phyloP scores from a whole-genome alignment of 352 stramenopile species.

The Phytophthora crassamura region DNA sequence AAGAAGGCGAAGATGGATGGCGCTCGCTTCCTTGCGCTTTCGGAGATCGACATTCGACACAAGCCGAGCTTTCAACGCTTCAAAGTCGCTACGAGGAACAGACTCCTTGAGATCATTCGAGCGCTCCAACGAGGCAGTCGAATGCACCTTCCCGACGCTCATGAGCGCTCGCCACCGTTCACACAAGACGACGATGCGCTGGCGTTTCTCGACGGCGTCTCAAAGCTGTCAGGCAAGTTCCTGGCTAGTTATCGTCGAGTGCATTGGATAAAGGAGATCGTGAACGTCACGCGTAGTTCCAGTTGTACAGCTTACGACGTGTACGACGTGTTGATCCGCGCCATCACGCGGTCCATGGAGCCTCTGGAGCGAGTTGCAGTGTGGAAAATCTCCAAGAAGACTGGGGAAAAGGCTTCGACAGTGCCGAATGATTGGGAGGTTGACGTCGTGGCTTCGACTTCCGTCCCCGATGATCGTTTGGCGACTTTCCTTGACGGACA shows the following conservation, averaged over 20 bases:
- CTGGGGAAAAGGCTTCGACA: not conserved
- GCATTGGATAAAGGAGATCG: constrained; percentile 64
- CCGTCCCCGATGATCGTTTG: constrained; percentile 66
- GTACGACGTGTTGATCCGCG: constrained; percentile 57
- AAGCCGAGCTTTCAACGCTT: constrained; percentile 55
- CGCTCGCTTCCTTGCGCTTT: constrained; percentile 51
- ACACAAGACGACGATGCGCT: constrained; percentile 58
- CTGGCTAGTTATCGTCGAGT: constrained; percentile 55
- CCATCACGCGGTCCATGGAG: constrained; percentile 51
- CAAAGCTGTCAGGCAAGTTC: constrained; percentile 47
- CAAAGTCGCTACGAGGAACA: constrained; percentile 63
- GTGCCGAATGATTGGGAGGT: constrained; percentile 36
- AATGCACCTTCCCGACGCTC: constrained; percentile 44
- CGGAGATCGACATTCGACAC: constrained; percentile 58
- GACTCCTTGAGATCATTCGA: constrained; percentile 58
- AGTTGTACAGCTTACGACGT: constrained; percentile 57
- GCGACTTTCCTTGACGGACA: constrained; percentile 64
- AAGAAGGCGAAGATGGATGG: constrained; percentile 50
- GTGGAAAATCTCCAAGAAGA: constrained; percentile 58
- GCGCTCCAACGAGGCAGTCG: constrained; percentile 47
- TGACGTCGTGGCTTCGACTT: constrained; percentile 57
- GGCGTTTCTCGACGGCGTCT: constrained; percentile 55
- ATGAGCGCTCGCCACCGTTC: constrained; percentile 38
- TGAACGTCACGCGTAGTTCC: constrained; percentile 42
- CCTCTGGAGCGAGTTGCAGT: constrained; percentile 52